Evolutionary conservation across 768 basidiomycete genomes (phyloP).

Genomic region (Lanmaoa pseudosensibilis): DNA sequence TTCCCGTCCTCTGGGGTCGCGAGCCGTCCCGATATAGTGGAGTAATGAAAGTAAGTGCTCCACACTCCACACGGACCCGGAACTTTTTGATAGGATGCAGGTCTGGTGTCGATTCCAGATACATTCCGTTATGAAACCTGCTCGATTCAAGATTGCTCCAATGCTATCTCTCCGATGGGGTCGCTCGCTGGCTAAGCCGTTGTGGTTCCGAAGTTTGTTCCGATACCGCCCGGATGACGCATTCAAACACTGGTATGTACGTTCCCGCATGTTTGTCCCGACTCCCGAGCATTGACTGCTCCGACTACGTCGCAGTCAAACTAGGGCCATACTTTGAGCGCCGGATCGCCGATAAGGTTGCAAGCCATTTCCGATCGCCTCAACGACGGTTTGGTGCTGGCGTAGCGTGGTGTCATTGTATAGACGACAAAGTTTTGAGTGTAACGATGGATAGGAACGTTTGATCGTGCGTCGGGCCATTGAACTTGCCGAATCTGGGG

Average conservation of each 20-base stretch:
- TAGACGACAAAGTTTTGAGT: background rate
- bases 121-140: slow-evolving; percentile 41
- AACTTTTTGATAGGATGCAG: background rate
- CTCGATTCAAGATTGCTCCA: slow-evolving; percentile 36
- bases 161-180: slow-evolving; percentile 40
- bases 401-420: no score
- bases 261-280: background rate
- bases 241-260: background rate
- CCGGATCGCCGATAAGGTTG: background rate
- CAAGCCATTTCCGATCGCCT: background rate
- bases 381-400: background rate
- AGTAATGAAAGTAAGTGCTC: background rate
- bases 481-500: background rate
- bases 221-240: slow-evolving; percentile 13
- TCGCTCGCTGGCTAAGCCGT: slow-evolving; percentile 16
- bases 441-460: background rate
- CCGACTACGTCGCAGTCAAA: background rate
- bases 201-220: slow-evolving; percentile 13
- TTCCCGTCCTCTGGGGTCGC: background rate
- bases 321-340: background rate
- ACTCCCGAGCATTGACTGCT: background rate
- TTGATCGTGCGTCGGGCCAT: background rate
- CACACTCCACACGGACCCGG: background rate
- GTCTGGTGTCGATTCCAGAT: slow-evolving; percentile 7
- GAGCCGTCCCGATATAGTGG: slow-evolving; percentile 2